These are phyloP conservation scores for Plectranthus barbatus DNA, from an alignment of 257 asterid genomes.

Conservation along the genomic window DNA sequence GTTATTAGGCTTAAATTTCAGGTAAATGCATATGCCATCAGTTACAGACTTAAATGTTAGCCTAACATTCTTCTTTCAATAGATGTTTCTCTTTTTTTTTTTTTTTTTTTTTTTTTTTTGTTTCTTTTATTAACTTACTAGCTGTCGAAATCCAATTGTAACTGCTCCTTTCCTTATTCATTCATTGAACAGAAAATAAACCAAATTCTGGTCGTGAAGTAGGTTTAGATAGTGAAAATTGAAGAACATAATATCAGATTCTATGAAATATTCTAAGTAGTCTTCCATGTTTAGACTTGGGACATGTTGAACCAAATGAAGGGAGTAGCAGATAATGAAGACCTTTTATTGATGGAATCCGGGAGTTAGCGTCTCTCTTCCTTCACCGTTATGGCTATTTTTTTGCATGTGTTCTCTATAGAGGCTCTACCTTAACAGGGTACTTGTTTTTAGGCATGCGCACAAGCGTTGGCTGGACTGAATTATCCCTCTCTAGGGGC, in stretches of 20 bases:
- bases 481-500: conserved; percentile 48
- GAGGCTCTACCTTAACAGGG: conserved; percentile 53
- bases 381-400: neutral
- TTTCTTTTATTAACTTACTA: too few relatives aligned
- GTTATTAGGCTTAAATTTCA: neutral
- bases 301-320: neutral
- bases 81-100: neutral
- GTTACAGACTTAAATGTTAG: neutral
- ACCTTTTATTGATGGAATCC: conserved; percentile 14
- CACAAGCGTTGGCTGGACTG: conserved; percentile 72
- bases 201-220: neutral
- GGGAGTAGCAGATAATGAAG: too few relatives aligned
- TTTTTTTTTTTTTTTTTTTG: neutral
- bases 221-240: neutral
- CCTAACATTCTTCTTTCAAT: neutral
- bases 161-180: neutral
- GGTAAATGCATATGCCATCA: neutral
- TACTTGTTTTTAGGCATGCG: conserved; percentile 85
- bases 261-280: neutral
- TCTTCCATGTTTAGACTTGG: neutral
- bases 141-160: neutral
- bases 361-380: neutral
- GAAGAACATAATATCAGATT: neutral
- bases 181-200: neutral
- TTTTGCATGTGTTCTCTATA: conserved; percentile 24